phyloP scores from a whole-genome alignment of 495 filamentous ascomycete genomes.

The Tuber melanosporum region DNA sequence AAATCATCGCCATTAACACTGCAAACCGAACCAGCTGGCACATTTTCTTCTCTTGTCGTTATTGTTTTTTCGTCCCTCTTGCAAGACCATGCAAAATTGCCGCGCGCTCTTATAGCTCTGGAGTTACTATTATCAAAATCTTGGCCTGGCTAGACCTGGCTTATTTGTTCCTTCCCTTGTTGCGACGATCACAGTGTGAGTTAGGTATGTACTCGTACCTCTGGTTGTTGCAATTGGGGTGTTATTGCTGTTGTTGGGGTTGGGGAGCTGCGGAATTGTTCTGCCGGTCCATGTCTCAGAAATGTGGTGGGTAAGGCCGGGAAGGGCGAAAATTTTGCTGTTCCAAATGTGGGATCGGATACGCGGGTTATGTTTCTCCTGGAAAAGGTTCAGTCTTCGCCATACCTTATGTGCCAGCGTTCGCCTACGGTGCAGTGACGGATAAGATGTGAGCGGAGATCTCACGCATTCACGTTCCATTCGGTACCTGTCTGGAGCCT shows the following conservation, averaged over 20 bases:
- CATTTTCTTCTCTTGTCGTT: not conserved
- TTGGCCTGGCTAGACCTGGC: not conserved
- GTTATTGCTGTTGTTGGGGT: not conserved
- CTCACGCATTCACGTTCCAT: not conserved
- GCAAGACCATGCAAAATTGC: not conserved
- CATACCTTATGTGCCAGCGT: not conserved
- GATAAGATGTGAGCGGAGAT: slow-evolving; percentile 4
- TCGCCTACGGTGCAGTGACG: not conserved
- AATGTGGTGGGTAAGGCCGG: not conserved
- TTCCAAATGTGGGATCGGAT: not conserved
- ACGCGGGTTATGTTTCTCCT: not conserved
- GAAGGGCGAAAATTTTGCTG: not conserved
- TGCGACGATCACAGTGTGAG: not conserved
- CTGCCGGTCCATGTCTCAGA: not conserved
- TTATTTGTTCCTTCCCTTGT: not conserved
- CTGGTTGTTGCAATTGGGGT: not conserved
- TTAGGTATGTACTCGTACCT: not conserved
- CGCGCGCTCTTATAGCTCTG: not conserved
- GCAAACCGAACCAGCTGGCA: not conserved
- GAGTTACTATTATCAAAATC: not conserved
- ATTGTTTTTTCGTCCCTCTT: not conserved
- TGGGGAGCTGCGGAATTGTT: not conserved
- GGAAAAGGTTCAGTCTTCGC: not conserved
- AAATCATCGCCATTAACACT: not conserved
- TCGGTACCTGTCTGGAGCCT: not conserved